Evolutionary conservation across 1,284 basidiomycete genomes (phyloP).

Genomic region (Irpex sp.): DNA sequence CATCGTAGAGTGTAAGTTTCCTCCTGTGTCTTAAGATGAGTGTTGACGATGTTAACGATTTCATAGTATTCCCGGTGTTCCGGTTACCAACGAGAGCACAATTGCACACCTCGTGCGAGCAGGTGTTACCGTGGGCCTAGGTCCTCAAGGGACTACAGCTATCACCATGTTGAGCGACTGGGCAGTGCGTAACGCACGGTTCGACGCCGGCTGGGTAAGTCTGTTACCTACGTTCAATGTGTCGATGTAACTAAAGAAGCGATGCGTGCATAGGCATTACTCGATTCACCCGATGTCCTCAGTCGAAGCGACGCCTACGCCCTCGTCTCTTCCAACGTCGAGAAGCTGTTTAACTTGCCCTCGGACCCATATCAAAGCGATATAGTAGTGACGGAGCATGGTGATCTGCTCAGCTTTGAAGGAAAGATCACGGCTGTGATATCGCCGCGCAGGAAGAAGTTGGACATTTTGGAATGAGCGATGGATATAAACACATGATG

Average conservation of each 20-base stretch:
- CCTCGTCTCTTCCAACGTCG: constrained; percentile 44
- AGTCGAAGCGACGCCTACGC: constrained; percentile 38
- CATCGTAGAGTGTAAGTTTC: constrained; percentile 33
- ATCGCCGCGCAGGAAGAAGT: constrained; percentile 37
- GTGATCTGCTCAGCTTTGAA: constrained; percentile 51
- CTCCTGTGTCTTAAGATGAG: not conserved
- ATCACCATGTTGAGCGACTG: constrained; percentile 38
- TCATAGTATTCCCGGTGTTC: constrained; percentile 46
- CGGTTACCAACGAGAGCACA: constrained; percentile 43
- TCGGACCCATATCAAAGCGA: constrained; percentile 29
- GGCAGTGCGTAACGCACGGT: constrained; percentile 45
- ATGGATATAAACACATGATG: not conserved
- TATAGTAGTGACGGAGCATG: constrained; percentile 63
- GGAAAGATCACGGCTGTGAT: constrained; percentile 59
- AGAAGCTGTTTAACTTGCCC: constrained; percentile 43
- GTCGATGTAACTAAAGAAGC: not conserved
- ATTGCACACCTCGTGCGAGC: constrained; percentile 39
- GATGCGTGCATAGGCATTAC: constrained; percentile 22
- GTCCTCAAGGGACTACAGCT: constrained; percentile 42
- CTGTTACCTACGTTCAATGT: not conserved
- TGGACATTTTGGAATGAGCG: constrained; percentile 36
- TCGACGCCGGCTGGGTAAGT: constrained; percentile 49
- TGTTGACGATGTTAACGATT: not conserved
- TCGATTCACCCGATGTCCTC: constrained; percentile 36
- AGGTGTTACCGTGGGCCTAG: constrained; percentile 51